phyloP scores from a whole-genome alignment of 179 eudicot species.

The Beta lomatogona region DNA sequence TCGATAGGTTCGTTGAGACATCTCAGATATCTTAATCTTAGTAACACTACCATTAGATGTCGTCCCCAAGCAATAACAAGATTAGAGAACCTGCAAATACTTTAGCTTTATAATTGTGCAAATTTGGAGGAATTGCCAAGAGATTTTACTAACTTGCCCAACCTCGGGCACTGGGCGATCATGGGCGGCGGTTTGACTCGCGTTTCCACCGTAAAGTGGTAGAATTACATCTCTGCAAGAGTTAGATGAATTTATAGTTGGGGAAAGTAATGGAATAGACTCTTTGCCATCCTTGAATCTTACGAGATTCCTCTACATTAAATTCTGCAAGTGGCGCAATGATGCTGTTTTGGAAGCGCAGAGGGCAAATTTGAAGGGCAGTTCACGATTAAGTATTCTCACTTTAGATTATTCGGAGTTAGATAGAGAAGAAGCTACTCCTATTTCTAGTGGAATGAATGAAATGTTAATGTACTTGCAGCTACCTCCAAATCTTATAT shows the following conservation, averaged over 20 bases:
- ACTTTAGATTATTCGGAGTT: background rate
- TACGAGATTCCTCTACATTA: no score
- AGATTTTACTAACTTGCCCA: conserved; percentile 3
- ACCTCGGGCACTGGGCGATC: conserved; percentile 18
- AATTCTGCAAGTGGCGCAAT: background rate
- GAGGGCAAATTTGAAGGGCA: background rate
- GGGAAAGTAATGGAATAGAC: conserved; percentile 5
- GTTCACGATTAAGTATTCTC: background rate
- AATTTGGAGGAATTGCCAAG: conserved; percentile 13
- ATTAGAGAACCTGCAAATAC: conserved; percentile 22
- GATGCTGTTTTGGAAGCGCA: background rate
- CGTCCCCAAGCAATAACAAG: conserved; percentile 10
- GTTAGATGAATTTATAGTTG: conserved; percentile 11
- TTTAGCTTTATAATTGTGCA: background rate
- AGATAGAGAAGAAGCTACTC: background rate
- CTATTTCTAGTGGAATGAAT: background rate
- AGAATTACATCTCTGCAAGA: conserved; percentile 11
- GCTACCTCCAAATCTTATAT: conserved; percentile 9
- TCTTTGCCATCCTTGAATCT: background rate
- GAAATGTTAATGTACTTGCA: background rate
- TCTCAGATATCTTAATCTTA: conserved; percentile 29
- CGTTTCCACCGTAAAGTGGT: conserved; percentile 9
- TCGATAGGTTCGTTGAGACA: conserved; percentile 26
- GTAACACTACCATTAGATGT: background rate
- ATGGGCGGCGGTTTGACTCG: background rate